Evolutionary conservation across 129 eudicot species (phyloP), one percentile per base, ranked within the genome.

Genomic region (Heracleum sosnowskyi): DNA sequence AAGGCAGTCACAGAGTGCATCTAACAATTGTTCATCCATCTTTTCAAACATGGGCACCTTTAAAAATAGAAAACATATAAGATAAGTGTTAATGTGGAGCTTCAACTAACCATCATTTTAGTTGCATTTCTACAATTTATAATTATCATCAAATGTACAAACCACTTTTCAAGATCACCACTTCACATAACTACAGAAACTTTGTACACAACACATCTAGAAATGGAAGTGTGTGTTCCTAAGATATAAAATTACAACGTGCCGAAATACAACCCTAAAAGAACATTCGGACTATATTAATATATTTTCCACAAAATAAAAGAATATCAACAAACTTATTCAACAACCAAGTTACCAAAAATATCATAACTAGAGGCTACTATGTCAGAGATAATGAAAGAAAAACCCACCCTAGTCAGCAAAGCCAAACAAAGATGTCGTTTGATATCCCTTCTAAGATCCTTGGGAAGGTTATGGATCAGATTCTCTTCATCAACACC

Each of bases 11-110:
- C 97, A 96, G 89, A 96, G 64, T 42, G 99, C 99, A 82, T 96
- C 99, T 88, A 96, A 76, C 11, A 96, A 85, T 70, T 90, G 99
- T 29, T 89, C 99, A 33, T 96, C 97, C 97, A 96, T 92, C 83
- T 96, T 92, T 78, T 92, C 97, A 80, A 96, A 96, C 96, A 96
- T 83, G 6, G 99, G 99, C 63, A 96, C 99, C 99, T 95, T 63
- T 37, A 73, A 79, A n/a, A 45, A 45, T n/a, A 66, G 13, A 20
- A 44, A 73, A 40, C 20, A 22, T 17, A 18, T 17, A 18, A 80
- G 5, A 80, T 44, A 68, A 8, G 60, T 44, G 17, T 11, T 15
- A 28, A 73, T 73, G 20, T 40, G 33, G 44, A 49, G 18, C 29
- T 76, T 34, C 7, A 33, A 53, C 57, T 33, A 13, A 66, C 34